Base-by-base conservation (phyloP, 352 stramenopile species). In the Elongisporangium undulatum region DNA sequence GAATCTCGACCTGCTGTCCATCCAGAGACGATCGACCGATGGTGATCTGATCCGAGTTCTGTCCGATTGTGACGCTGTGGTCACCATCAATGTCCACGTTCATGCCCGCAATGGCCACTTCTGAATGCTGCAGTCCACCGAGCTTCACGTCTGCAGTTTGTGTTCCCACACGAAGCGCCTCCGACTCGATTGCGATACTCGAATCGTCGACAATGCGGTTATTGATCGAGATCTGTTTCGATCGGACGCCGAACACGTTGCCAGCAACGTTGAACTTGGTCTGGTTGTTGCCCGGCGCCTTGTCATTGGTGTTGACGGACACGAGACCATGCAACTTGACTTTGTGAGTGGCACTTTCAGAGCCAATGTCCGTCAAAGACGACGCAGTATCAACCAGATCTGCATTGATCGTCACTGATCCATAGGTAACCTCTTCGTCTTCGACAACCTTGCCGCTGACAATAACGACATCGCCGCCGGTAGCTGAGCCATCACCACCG, bases 311-410 rank as follows among this genome's bases (percentile, higher is more conserved):
- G 49, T 91, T 94, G 49, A 94, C 73, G 0, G 69, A 63, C 5
- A 94, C 68, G 19, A 79, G 48, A 0, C 82, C 82, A 23, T 89
- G 68, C 45, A 92, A 55, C 2, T 72, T 72, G 6, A 92, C 79
- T n/a, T 66, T 23, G 48, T 92, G 82, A 0, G 63, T 71, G 17
- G 57, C 51, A 26, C 78, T 73, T 21, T 86, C 69, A 4, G 74
- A 82, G 34, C 82, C 82, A 38, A 92, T 89, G 54, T 84, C 76
- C 0, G 79, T 92, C 22, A 71, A 29, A 6, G 82, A 91, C n/a
- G 58, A 61, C 1, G 59, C 70, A 2, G 67, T 55, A 7, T 68
- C 56, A 1, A 82, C 67, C 19, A 91, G 63, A 3, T 74, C 66
- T 16, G 82, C 69, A 51, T 92, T 92, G 57, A 92, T 79, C 21